phyloP scores from a whole-genome alignment of 2,329 filamentous ascomycete genomes.

The Xylaria digitata region DNA sequence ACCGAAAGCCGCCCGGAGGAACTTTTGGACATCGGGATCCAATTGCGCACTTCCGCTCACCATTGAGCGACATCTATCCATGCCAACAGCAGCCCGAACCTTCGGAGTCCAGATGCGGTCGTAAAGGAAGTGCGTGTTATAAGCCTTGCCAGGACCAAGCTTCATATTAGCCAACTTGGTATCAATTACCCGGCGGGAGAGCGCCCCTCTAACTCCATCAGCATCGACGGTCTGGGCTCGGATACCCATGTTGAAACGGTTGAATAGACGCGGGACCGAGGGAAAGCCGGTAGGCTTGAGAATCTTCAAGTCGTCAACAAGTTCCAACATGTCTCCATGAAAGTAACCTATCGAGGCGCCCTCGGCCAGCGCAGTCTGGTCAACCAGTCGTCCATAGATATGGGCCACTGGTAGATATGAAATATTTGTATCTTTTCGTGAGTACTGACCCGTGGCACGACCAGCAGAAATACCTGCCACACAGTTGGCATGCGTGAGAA shows the following conservation, averaged over 20 bases:
- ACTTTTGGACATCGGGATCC: conserved; percentile 87
- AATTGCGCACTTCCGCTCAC: conserved; percentile 91
- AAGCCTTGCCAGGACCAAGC: conserved; percentile 76
- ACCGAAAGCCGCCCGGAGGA: conserved; percentile 85
- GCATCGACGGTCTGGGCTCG: conserved; percentile 82
- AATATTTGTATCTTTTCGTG: conserved; percentile 70
- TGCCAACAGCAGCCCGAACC: conserved; percentile 82
- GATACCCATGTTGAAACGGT: conserved; percentile 87
- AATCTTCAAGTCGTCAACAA: conserved; percentile 92
- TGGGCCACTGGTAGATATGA: conserved; percentile 96
- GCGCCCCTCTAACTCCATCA: conserved; percentile 80
- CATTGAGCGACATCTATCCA: conserved; percentile 79
- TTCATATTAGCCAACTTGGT: conserved; percentile 85
- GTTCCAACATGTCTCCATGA: conserved; percentile 85
- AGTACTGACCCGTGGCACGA: conserved; percentile 65
- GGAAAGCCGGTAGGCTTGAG: conserved; percentile 85
- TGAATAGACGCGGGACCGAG: conserved; percentile 91
- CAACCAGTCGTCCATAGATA: conserved; percentile 88
- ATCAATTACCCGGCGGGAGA: conserved; percentile 82
- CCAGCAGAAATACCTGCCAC: conserved; percentile 76
- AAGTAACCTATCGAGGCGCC: conserved; percentile 89
- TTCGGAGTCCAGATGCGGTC: conserved; percentile 93
- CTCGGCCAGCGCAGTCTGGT: conserved; percentile 78
- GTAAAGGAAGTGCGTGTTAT: conserved; percentile 80
- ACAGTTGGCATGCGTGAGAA: conserved; percentile 84